Conservation (phyloP, 495 filamentous ascomycete genomes). For the Geoglossum glabrum region DNA sequence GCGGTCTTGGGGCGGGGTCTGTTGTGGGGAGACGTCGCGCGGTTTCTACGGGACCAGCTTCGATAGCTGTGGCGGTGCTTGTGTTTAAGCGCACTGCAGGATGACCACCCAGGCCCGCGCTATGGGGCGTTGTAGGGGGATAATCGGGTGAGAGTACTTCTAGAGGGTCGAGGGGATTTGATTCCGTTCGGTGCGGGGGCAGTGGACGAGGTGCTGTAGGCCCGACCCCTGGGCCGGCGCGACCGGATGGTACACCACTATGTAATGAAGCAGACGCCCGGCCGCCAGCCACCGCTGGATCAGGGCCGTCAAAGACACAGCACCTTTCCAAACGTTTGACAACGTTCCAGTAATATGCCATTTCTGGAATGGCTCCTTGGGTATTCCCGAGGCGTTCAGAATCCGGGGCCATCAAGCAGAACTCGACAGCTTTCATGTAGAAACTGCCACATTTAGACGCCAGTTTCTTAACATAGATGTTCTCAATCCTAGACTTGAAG, state of each 20-base stretch:
- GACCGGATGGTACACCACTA: neutral
- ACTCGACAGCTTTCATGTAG: slow-evolving; percentile 64
- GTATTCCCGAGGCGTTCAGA: slow-evolving; percentile 6
- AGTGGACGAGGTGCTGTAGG: neutral
- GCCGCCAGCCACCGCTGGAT: slow-evolving; percentile 3
- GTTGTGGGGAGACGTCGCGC: neutral
- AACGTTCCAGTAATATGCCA: slow-evolving; percentile 19
- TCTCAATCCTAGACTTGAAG: slow-evolving; percentile 42
- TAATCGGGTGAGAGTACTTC: neutral
- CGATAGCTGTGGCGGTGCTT: neutral
- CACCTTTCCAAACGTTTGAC: slow-evolving; percentile 22
- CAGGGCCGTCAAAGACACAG: slow-evolving; percentile 20
- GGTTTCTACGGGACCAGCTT: neutral
- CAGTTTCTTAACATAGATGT: slow-evolving; percentile 38
- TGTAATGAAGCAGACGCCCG: neutral
- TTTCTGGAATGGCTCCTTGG: slow-evolving; percentile 12
- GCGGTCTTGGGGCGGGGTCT: neutral
- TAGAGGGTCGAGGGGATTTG: neutral
- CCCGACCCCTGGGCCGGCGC: neutral
- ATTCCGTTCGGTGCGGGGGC: neutral
- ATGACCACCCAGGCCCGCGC: neutral
- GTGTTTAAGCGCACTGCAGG: neutral
- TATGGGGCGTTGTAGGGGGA: neutral
- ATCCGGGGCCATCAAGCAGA: slow-evolving; percentile 60
- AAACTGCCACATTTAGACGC: slow-evolving; percentile 24